Conservation (phyloP, 176 grass and related monocot species). For the Triticum timopheevii region DNA sequence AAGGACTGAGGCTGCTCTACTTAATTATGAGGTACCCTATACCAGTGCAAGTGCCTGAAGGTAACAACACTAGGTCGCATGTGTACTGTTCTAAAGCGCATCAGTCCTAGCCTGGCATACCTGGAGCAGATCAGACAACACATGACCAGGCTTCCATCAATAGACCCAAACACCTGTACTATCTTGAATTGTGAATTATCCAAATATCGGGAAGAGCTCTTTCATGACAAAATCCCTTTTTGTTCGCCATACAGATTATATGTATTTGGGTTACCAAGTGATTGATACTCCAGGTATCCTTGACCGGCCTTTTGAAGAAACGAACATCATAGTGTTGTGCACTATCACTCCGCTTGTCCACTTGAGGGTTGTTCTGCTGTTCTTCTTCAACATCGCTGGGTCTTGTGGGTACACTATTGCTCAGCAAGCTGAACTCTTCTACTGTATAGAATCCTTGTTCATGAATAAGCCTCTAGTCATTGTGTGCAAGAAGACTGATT, state of each 20-base stretch:
- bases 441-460: slow-evolving; percentile 62
- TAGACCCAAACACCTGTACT: slow-evolving; percentile 64
- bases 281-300: no score
- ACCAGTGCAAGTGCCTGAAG: slow-evolving; percentile 71
- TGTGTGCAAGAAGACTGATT: slow-evolving; percentile 76
- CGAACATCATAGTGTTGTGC: no score
- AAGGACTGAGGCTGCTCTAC: slow-evolving; percentile 60
- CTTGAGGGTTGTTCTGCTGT: no score
- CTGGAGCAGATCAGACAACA: slow-evolving; percentile 69
- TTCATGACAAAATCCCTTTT: slow-evolving; percentile 61
- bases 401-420: no score
- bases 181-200: slow-evolving; percentile 54
- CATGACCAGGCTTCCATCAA: slow-evolving; percentile 70
- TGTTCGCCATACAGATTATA: slow-evolving; percentile 77
- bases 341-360: no score
- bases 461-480: slow-evolving; percentile 74
- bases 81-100: slow-evolving; percentile 68
- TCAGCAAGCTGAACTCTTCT: no score
- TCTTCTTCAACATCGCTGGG: no score
- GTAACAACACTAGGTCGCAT: slow-evolving; percentile 52
- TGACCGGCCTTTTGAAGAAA: no score
- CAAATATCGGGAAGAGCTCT: slow-evolving; percentile 54
- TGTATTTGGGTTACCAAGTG: slow-evolving; percentile 73
- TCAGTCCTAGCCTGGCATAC: slow-evolving; percentile 71
- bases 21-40: slow-evolving; percentile 60